Base-by-base conservation (phyloP, 164 flowering plant genomes). In the Umbilicus rupestris region DNA sequence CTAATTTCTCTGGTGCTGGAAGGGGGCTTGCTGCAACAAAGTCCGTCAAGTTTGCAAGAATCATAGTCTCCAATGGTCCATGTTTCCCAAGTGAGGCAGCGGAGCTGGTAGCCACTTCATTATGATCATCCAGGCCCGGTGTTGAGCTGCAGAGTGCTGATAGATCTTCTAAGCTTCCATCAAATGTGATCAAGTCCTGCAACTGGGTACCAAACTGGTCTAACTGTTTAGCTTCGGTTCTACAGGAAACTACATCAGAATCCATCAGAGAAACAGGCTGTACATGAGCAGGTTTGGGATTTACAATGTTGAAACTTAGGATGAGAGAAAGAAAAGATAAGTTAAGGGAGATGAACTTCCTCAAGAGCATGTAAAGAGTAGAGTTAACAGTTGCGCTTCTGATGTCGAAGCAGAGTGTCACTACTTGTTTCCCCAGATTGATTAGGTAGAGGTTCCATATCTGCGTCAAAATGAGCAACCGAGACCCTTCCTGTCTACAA, bases 341-440 rank as follows among this genome's bases (percentile, higher is more conserved):
- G 69, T 46, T 26, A 73, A 85, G 57, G 66, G 66, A 63, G n/a
- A 80, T 41, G 60, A 85, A 70, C 73, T 68, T 72, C 70, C 49
- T 68, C 39, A 77, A 14, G n/a, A 80, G 47, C 11, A 37, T 0
- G 69, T 64, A 85, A 20, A 66, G 39, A 8, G 62, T 24, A 31
- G 82, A 78, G 71, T 76, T 85, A 91, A 81, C 96, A 88, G 74
- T 28, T 87, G 67, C 93, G 92, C 71, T 91, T 91, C 74, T 87
- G 82, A 73, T 73, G 85, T 45, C 92, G 84, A 71, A 91, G 91
- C 66, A 91, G 74, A 62, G 31, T 41, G 72, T 86, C 96, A 0
- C 77, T 64, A 66, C 66, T 85, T 45, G 85, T 64, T 73, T 85
- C 90, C 71, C 84, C 96, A 73, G 83, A 73, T 69, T 73, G 83